Base-by-base conservation (phyloP, 176 grass and related monocot genomes). In the Juncus inflexus region DNA sequence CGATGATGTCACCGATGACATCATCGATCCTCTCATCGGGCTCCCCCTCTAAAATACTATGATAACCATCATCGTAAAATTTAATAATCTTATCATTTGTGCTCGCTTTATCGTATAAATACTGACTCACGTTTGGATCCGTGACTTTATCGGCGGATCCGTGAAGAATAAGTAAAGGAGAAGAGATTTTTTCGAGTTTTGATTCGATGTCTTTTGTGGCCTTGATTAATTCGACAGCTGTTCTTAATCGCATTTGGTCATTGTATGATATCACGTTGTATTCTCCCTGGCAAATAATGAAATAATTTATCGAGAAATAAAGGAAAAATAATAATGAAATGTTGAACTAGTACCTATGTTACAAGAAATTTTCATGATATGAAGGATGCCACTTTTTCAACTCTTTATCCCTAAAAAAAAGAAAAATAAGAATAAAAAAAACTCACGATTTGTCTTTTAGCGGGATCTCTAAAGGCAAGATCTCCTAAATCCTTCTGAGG, bases 111-210 rank as follows among this genome's bases (percentile, higher is more conserved):
- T 89, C 77, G 52, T 86, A 91, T 9, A 91, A 75, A 53, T 80
- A 97, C 50, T 84, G 71, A 62, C 94, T 97, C 51, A 97, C 84
- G 1, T 89, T 76, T 52, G 88, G 85, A 62, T 97, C 94, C 3
- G 87, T 91, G 45, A 97, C 92, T 82, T 82, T 79, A 79, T 91
- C 94, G 12, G 94, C 84, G 58, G 94, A 85, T 80, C 94, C 94
- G 37, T 97, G 94, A 71, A 97, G 94, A 91, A 97, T 79, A 37
- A 97, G 63, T 79, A 97, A 73, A 0, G 94, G 87, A 35, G 87
- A 77, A 40, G 62, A 89, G 52, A 97, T 87, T 38, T 89, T 82
- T 9, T 86, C 85, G 72, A 91, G 78, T 50, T 91, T 88, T 56
- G 85, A 89, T 73, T 97, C 94, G 67, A 97, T 83, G 54, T 97